Evolutionary conservation across 2,329 filamentous ascomycete species (phyloP).

Genomic region (Phoma sp.): DNA sequence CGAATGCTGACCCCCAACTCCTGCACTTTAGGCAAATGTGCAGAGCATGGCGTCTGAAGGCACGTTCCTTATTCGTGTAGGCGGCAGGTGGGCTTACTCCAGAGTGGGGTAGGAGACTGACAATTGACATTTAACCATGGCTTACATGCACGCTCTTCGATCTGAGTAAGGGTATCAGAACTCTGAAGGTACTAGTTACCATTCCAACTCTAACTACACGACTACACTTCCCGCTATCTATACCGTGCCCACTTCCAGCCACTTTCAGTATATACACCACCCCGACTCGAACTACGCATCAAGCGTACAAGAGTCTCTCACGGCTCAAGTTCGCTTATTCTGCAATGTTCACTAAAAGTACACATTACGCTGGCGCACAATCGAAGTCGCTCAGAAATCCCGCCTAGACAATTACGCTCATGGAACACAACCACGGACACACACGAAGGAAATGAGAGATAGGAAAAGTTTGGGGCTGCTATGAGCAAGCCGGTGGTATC

Average conservation of each 20-base stretch:
- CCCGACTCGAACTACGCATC: slow-evolving; percentile 6
- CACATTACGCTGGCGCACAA: slow-evolving; percentile 19
- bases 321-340: background rate
- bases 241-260: background rate
- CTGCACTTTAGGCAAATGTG: background rate
- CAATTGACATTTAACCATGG: background rate
- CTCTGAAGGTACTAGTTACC: slow-evolving; percentile 1
- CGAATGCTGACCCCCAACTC: background rate
- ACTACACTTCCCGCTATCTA: background rate
- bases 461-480: slow-evolving; percentile 21
- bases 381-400: slow-evolving; percentile 1
- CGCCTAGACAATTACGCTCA: slow-evolving; percentile 14
- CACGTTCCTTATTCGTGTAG: background rate
- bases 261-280: slow-evolving; percentile 5
- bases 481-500: slow-evolving; percentile 22
- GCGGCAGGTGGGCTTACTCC: background rate
- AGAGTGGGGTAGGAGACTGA: background rate
- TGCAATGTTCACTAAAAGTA: slow-evolving; percentile 18
- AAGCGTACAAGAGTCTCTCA: slow-evolving; percentile 5
- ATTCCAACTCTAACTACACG: slow-evolving; percentile 11
- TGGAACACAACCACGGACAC: slow-evolving; percentile 11
- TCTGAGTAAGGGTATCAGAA: background rate
- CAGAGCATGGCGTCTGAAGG: background rate
- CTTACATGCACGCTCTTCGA: background rate
- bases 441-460: slow-evolving; percentile 12